Conservation (phyloP, 2,329 filamentous ascomycete species). For the Xylaria sp. region DNA sequence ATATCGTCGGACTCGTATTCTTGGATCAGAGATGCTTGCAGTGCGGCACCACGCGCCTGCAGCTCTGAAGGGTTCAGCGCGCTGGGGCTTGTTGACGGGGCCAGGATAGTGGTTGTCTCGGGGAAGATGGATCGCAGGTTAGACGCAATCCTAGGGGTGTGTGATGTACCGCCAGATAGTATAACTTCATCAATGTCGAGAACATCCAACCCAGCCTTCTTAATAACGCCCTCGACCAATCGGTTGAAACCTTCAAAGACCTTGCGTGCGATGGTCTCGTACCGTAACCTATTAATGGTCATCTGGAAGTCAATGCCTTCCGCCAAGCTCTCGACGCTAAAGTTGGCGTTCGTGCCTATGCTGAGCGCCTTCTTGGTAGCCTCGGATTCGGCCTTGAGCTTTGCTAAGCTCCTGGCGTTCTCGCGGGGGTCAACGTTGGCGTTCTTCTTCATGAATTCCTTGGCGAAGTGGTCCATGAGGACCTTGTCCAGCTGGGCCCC, state of each 20-base stretch:
- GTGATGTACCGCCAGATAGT: constrained; percentile 88
- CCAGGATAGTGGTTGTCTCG: constrained; percentile 78
- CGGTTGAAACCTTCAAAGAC: constrained; percentile 89
- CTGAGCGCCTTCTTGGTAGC: constrained; percentile 91
- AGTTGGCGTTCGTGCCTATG: constrained; percentile 86
- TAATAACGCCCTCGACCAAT: constrained; percentile 83
- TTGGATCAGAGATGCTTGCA: constrained; percentile 93
- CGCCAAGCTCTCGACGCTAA: constrained; percentile 91
- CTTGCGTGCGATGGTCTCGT: constrained; percentile 88
- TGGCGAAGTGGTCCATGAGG: constrained; percentile 95
- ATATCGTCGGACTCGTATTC: constrained; percentile 96
- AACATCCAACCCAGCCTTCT: constrained; percentile 92
- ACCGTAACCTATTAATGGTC: constrained; percentile 92
- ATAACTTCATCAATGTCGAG: constrained; percentile 96
- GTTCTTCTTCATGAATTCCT: constrained; percentile 99
- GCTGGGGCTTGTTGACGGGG: constrained; percentile 79
- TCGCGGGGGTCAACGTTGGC: constrained; percentile 82
- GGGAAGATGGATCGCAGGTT: constrained; percentile 86
- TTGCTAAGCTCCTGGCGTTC: constrained; percentile 84
- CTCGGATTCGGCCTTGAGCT: constrained; percentile 92
- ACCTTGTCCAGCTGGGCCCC: constrained; percentile 89
- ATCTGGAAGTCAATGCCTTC: constrained; percentile 91
- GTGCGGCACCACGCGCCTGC: constrained; percentile 87
- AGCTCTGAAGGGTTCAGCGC: constrained; percentile 96
- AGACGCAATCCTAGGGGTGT: constrained; percentile 91